phyloP scores from a whole-genome alignment of 73 alveolate species.

The Paramecium pentaurelia region DNA sequence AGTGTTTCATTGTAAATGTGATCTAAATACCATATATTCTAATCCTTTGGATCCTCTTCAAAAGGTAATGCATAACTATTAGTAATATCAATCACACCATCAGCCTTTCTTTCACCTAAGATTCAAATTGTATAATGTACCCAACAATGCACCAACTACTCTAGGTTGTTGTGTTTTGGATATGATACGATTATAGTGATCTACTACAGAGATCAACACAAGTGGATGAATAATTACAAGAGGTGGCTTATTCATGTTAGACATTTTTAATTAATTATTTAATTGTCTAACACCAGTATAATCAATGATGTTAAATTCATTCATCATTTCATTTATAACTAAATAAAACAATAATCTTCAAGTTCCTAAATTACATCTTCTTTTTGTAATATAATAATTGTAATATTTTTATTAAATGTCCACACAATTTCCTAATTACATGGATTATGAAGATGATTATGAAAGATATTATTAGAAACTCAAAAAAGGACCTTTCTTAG shows the following conservation, averaged over 20 bases:
- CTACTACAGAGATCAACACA: constrained; percentile 96
- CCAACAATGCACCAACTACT: constrained; percentile 96
- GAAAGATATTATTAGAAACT: background rate
- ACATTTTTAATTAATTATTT: background rate
- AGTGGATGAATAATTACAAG: constrained; percentile 94
- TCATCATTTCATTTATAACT: background rate
- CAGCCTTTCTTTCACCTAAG: constrained; percentile 86
- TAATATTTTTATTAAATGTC: background rate
- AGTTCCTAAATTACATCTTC: background rate
- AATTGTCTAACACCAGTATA: background rate
- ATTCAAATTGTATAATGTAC: background rate
- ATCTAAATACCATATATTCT: constrained; percentile 98
- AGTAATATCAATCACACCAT: constrained; percentile 95
- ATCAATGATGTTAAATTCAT: background rate
- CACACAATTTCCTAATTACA: background rate
- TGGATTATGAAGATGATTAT: background rate
- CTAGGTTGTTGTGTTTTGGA: constrained; percentile 89
- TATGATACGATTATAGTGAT: constrained; percentile 97
- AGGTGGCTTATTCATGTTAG: background rate
- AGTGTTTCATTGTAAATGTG: constrained; percentile 97
- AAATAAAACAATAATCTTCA: background rate
- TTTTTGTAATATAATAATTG: background rate
- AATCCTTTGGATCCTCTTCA: constrained; percentile 99
- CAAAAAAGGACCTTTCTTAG: background rate
- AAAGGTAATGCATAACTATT: constrained; percentile 99